Evolutionary conservation across 257 asterid genomes (phyloP), one percentile per base, ranked within the genome.

Genomic region (Scutellaria minor): DNA sequence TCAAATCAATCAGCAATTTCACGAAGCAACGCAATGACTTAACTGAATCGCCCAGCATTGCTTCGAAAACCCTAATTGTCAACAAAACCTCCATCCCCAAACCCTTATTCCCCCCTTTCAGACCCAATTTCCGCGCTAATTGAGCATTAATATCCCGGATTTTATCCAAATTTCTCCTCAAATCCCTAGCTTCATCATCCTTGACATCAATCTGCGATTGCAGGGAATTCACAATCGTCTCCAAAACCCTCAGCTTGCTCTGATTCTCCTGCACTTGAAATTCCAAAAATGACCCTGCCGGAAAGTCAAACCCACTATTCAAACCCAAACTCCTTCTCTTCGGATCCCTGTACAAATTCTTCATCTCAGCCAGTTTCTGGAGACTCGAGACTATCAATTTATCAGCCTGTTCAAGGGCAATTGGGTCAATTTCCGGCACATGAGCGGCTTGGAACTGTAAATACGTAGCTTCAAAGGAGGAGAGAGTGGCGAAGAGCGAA

Each of bases 231-330:
- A 92, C 98, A 60, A 87, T 82, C 8, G 94, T 88, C 89, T 88
- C 97, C 85, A 95, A 68, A 71, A 85, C 85, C 83, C 99, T 87
- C 66, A 95, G 97, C 90, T 92, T 95, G 89, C 96, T 92, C 96
- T 92, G 99, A 86, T 92, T 89, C 96, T 95, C 98, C 84, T 90
- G 99, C 75, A 92, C 99, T 64, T 86, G 98, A 77, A 87, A 88
- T 64, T 95, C 97, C 82, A 80, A 69, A 72, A 82, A 86, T 1
- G 97, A 85, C 70, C 79, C 88, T 5, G 83, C 84, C 12, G 95
- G 89, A 66, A 87, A 75, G 56, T 90, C 94, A 50, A 71, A 78
- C 39, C 78, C 83, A 20, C 81, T 66, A 10, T 64, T 67, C 72
- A 58, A 47, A 62, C 66, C 81, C 20, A 68, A 31, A 42, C 76